These are phyloP conservation scores for Phytophthora uliginosa DNA, from an alignment of 352 stramenopile species.

Conservation along the genomic window DNA sequence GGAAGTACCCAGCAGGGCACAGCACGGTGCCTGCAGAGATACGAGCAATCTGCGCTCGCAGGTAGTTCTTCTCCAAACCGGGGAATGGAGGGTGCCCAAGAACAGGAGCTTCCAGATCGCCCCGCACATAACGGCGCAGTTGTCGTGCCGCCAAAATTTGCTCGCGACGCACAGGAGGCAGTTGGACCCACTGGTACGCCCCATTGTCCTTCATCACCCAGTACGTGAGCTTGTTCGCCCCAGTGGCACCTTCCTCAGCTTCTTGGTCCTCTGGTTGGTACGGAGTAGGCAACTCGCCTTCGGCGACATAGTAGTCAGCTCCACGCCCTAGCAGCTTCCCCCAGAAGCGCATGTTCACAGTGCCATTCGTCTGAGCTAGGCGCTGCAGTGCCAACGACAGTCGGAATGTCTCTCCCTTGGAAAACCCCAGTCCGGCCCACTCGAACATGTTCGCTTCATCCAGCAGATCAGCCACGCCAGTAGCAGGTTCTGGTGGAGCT, in stretches of 20 bases:
- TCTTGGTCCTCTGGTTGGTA: constrained; percentile 76
- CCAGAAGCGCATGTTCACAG: constrained; percentile 88
- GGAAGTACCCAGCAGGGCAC: constrained; percentile 89
- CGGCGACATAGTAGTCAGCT: constrained; percentile 87
- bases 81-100: constrained; percentile 91
- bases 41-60: constrained; percentile 92
- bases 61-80: constrained; percentile 85
- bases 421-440: constrained; percentile 83
- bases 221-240: constrained; percentile 92
- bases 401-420: constrained; percentile 78
- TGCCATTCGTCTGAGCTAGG: constrained; percentile 62
- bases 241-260: constrained; percentile 70
- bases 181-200: constrained; percentile 84
- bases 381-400: constrained; percentile 72
- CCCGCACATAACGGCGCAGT: constrained; percentile 82
- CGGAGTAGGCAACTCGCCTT: constrained; percentile 66
- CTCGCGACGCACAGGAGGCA: constrained; percentile 78
- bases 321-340: constrained; percentile 85
- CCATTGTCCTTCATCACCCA: constrained; percentile 90
- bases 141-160: constrained; percentile 87
- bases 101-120: constrained; percentile 86
- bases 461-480: constrained; percentile 70
- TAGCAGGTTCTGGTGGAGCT: constrained; percentile 45
- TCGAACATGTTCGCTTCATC: constrained; percentile 89
- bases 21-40: constrained; percentile 87